These are phyloP conservation scores for Pseudogymnoascus sp. DNA, from an alignment of 2,329 filamentous ascomycete species.

Conservation along the genomic window DNA sequence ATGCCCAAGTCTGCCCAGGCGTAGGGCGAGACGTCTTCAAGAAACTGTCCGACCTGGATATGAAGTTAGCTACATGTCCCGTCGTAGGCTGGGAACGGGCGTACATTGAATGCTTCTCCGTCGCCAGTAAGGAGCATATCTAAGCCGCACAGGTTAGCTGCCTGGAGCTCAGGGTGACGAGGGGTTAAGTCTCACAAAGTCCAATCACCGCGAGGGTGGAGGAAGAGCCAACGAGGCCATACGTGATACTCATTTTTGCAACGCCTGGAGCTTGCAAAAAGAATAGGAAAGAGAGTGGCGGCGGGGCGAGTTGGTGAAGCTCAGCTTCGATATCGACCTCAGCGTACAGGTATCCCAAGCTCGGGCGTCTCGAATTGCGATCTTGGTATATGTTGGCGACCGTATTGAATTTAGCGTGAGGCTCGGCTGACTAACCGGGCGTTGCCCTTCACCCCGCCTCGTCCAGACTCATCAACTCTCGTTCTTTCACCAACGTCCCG, in stretches of 20 bases:
- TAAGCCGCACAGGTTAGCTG: slow-evolving; percentile 36
- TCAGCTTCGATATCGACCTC: slow-evolving; percentile 5
- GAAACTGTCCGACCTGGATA: slow-evolving; percentile 75
- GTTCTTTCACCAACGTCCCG: neutral
- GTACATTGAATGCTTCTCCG: slow-evolving; percentile 90
- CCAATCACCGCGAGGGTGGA: slow-evolving; percentile 65
- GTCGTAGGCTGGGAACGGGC: slow-evolving; percentile 25
- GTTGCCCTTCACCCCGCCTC: neutral
- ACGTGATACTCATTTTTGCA: slow-evolving; percentile 60
- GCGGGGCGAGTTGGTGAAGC: slow-evolving; percentile 9
- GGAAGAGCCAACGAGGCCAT: slow-evolving; percentile 61
- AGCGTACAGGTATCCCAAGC: slow-evolving; percentile 4
- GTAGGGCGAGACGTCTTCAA: slow-evolving; percentile 89
- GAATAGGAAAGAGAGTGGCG: slow-evolving; percentile 4
- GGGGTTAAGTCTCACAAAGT: slow-evolving; percentile 56
- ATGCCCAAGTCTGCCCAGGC: slow-evolving; percentile 90
- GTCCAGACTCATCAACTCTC: neutral
- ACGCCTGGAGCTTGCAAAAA: slow-evolving; percentile 11
- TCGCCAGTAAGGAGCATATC: slow-evolving; percentile 98
- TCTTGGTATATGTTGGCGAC: neutral
- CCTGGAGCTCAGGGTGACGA: slow-evolving; percentile 10
- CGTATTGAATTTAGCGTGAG: neutral
- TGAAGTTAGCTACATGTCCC: slow-evolving; percentile 19
- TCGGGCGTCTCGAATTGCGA: neutral
- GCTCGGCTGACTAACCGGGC: neutral